These are phyloP conservation scores for Termitomyces sp. DNA, from an alignment of 1,284 basidiomycete species.

Conservation along the genomic window DNA sequence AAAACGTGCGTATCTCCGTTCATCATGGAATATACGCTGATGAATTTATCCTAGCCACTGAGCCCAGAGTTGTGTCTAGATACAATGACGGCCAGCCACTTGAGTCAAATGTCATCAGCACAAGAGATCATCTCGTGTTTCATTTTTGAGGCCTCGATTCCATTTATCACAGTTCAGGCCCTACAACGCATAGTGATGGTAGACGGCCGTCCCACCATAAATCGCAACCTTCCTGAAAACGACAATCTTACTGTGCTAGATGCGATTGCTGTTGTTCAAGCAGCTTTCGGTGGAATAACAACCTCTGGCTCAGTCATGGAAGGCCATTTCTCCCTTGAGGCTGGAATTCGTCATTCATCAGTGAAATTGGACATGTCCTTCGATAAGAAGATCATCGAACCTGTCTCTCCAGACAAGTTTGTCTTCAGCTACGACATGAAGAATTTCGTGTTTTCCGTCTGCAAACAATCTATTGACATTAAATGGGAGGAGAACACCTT, in stretches of 20 bases:
- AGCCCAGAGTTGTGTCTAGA: conserved; percentile 48
- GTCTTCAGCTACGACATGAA: conserved; percentile 24
- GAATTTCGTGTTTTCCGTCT: conserved; percentile 22
- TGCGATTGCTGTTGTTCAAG: conserved; percentile 25
- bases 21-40: not conserved
- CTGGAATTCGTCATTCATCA: conserved; percentile 19
- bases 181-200: conserved; percentile 34
- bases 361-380: conserved; percentile 25
- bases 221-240: conserved; percentile 15
- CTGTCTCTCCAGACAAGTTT: conserved; percentile 19
- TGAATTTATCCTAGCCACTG: conserved; percentile 27
- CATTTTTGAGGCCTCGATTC: conserved; percentile 32
- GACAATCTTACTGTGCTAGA: conserved; percentile 27
- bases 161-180: conserved; percentile 29
- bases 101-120: conserved; percentile 27
- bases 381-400: conserved; percentile 26
- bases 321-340: conserved; percentile 13
- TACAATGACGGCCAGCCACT: conserved; percentile 35
- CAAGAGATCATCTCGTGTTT: conserved; percentile 16
- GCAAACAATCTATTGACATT: conserved; percentile 22
- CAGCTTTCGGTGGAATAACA: conserved; percentile 19
- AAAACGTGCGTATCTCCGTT: conserved; percentile 30
- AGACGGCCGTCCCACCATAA: conserved; percentile 23
- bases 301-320: conserved; percentile 18
- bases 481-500: conserved; percentile 26